Base-by-base conservation (phyloP, 129 eudicot species). In the Flaveria brownii region DNA sequence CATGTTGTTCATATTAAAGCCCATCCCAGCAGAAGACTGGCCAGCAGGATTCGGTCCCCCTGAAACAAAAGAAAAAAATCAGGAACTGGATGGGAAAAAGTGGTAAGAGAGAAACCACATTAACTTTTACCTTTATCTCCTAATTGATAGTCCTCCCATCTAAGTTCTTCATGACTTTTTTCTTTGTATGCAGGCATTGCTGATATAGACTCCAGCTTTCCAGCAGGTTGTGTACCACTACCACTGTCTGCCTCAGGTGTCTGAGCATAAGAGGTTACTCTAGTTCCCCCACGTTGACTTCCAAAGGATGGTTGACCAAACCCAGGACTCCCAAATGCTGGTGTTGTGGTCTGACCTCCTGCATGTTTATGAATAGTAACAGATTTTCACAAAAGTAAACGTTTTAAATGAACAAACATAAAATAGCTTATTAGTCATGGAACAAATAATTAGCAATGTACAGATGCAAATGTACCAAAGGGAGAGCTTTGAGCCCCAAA, bases 121-220 rank as follows among this genome's bases (percentile, higher is more conserved):
- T 46, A 10, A 65, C 1, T 62, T 62, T 49, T 69, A 91, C 99
- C 97, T 91, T 95, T 95, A 81, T 95, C 97, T 75, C 97, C 94
- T 64, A 45, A 69, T 77, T 95, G 99, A 84, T 89, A 89, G 76
- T 95, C 97, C 83, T 95, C 99, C 99, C 99, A 95, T 76, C 97
- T 83, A 49, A 95, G 89, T 78, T 95, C 99, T 81, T 95, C 99
- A 25, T 91, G 97, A 84, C 92, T 87, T 80, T 91, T 95, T 8
- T 91, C 97, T 85, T 91, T 95, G 88, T 91, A 89, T 56, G 81
- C 94, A 30, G 88, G 88, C 97, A 95, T 95, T 42, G 99, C 97
- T 2, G 97, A 95, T 75, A 95, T 91, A 18, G 97, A 89, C 75
- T 86, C 99, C 49, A 95, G 90, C 65, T 86, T 95, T 36, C 91